Base-by-base conservation (phyloP, 352 stramenopile genomes). In the Phytophthora niederhauseri region DNA sequence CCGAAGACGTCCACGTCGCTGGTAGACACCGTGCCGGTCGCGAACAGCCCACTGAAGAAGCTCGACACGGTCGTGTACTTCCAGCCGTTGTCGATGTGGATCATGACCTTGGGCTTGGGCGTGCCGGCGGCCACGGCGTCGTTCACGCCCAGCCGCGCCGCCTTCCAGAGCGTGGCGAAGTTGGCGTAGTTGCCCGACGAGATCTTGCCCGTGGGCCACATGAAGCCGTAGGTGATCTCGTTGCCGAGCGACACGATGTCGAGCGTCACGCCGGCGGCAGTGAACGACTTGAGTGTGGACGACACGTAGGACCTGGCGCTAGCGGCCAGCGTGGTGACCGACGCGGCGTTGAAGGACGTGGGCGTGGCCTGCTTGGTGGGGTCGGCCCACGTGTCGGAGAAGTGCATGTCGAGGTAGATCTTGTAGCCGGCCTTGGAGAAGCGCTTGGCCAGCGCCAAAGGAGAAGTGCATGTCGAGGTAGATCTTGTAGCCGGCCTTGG, bases 391-490 rank as follows among this genome's bases (percentile, higher is more conserved):
- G 63, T 78, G 34, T 76, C 30, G 30, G 71, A 78, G 58, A 78
- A 78, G 54, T 78, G 71, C 61, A 78, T 57, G 57, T 75, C 71
- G 3, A 78, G 62, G 49, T 61, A 78, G 66, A 78, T 78, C 28
- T 66, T 72, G 61, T 75, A 75, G 1, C 67, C 71, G 3, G 64
- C 64, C 43, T 68, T 78, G 7, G 57, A 75, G 54, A 75, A 75
- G 0, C 66, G 66, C 58, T 78, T 48, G 6, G 71, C 71, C 15
- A 72, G 22, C 3, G 50, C 46, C 43, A 78, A 17, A 6, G 71
- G 72, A 78, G 68, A 78, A 78, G 36, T 78, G 72, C 67, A 76
- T 68, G 63, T 76, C 72, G 53, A 78, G 55, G 50, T 73, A 78
- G 45, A 78, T 76, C 24, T 66, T 73, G 64, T 78, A 78, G 0